Base-by-base conservation (phyloP, 345 rosid species). In the Syzygium grande region DNA sequence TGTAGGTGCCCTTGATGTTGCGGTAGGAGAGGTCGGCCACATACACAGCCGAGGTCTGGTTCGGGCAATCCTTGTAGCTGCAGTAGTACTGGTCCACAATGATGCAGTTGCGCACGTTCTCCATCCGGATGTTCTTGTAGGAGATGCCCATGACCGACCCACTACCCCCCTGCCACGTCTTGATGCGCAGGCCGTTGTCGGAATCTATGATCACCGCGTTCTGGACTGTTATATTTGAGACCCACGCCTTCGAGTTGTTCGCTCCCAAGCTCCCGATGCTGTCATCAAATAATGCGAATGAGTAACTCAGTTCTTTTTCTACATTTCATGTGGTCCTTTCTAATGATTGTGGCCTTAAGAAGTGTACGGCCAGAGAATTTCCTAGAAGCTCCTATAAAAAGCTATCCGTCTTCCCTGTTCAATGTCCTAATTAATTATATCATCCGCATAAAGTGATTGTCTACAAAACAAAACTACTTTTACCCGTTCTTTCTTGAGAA, bases 121-220 rank as follows among this genome's bases (percentile, higher is more conserved):
- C 97, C 96, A 96, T 94, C 88, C 95, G 94, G 77, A 98, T 98
- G 94, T 98, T 94, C 84, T 95, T 94, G 55, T 95, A 96, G 2
- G 90, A 89, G 55, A 98, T 93, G 79, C 89, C 95, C 0, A 95
- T 94, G 10, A 96, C 99, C 1, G 91, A 91, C 14, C 99, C 98
- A 2, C 93, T 88, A 4, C 99, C 99, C 0, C 98, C 99, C 89
- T 96, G 99, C 99, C 99, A 98, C 56, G 99, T 98, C 93, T 98
- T 98, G 85, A 98, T 93, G 68, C 99, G 87, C 1, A 96, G 93
- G 1, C 99, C 99, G 49, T 98, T 95, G 90, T 98, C 99, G 4
- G 99, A 96, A 89, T 96, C 98, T 79, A 94, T 90, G 79, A 98
- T 96, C 43, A 87, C 11, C 0, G 93, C 78, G 30, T 95, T 95